These are phyloP conservation scores for Flaveria brownii DNA, from an alignment of 129 eudicot species.

Conservation along the genomic window DNA sequence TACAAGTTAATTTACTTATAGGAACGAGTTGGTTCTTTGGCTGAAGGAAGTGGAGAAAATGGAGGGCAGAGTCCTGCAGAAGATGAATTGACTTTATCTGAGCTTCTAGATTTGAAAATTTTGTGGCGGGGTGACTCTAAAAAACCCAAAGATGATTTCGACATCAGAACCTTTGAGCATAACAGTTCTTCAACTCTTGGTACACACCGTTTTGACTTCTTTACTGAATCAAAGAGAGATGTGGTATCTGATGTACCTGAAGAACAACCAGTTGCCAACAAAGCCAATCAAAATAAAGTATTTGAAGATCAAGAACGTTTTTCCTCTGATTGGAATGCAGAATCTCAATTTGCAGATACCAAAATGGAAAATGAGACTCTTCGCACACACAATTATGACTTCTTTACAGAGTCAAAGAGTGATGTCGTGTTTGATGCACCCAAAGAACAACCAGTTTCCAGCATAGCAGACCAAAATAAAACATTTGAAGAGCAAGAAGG, in stretches of 20 bases:
- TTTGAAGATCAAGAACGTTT: conserved; percentile 35
- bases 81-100: conserved; percentile 49
- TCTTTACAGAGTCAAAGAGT: conserved; percentile 35
- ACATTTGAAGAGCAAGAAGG: conserved; percentile 36
- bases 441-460: conserved; percentile 37
- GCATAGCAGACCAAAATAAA: conserved; percentile 24
- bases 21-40: conserved; percentile 58
- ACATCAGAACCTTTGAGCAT: conserved; percentile 32
- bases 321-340: conserved; percentile 66
- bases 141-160: conserved; percentile 28
- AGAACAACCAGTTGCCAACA: conserved; percentile 39
- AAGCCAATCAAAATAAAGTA: conserved; percentile 22
- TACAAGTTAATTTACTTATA: conserved; percentile 37
- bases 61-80: conserved; percentile 57
- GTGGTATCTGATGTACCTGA: conserved; percentile 22
- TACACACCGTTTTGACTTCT: conserved; percentile 47
- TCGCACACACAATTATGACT: conserved; percentile 46
- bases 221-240: conserved; percentile 34
- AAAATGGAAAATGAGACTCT: conserved; percentile 35
- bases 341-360: conserved; percentile 53
- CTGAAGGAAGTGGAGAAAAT: conserved; percentile 37
- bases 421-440: conserved; percentile 24
- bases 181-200: conserved; percentile 37
- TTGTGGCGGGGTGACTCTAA: conserved; percentile 53
- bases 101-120: conserved; percentile 59